Evolutionary conservation across 441 rosid genomes (phyloP).

Genomic region (Gossypium trilobum): DNA sequence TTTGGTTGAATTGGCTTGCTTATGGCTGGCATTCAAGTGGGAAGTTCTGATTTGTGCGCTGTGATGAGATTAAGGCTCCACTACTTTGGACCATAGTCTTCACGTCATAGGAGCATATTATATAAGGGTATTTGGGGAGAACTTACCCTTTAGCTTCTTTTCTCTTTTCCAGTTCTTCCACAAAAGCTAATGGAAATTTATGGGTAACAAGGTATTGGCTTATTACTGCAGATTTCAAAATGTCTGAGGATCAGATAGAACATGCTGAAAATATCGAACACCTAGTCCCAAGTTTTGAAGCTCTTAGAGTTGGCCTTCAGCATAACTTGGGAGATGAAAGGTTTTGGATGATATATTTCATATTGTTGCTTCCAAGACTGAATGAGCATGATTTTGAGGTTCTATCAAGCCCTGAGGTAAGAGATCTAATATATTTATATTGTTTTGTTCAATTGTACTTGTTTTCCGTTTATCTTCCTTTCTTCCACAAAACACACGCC

Average conservation of each 20-base stretch:
- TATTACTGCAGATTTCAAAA: constrained; percentile 44
- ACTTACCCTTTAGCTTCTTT: background rate
- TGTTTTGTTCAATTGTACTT: background rate
- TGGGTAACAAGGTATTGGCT: background rate
- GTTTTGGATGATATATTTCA: constrained; percentile 70
- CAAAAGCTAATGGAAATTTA: background rate
- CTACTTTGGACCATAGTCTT: background rate
- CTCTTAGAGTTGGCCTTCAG: constrained; percentile 39
- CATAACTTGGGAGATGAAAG: constrained; percentile 32
- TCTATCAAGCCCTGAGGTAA: constrained; percentile 57
- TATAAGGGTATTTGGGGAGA: background rate
- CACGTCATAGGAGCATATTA: background rate
- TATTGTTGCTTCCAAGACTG: constrained; percentile 59
- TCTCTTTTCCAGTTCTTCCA: background rate
- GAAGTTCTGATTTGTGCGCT: background rate
- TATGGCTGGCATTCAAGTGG: background rate
- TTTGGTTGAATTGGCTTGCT: background rate
- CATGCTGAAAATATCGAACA: constrained; percentile 45
- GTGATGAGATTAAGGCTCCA: background rate
- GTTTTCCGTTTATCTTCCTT: background rate
- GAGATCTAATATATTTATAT: constrained; percentile 1
- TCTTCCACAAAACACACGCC: background rate
- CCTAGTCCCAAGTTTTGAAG: constrained; percentile 43
- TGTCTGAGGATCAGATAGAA: constrained; percentile 49
- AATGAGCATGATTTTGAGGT: constrained; percentile 42